Evolutionary conservation across 495 filamentous ascomycete genomes (phyloP).

Genomic region (Penicillium pulvis): DNA sequence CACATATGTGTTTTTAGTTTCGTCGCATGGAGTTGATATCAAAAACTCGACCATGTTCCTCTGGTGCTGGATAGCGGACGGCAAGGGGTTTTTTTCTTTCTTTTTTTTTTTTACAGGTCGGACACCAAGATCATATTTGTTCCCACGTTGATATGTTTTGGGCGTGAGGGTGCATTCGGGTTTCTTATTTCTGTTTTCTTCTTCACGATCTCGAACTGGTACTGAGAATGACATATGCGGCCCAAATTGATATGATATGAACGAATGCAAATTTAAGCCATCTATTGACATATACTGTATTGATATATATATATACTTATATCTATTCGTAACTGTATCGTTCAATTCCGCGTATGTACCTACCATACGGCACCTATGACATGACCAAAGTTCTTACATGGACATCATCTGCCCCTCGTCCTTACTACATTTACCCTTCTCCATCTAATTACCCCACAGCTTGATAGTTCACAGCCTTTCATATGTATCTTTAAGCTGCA

Average conservation of each 20-base stretch:
- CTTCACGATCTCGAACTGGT: constrained; percentile 12
- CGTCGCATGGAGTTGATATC: background rate
- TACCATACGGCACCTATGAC: too few relatives aligned
- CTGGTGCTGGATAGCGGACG: background rate
- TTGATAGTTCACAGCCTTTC: background rate
- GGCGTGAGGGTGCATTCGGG: background rate
- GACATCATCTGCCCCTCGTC: background rate
- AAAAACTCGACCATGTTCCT: constrained; percentile 2
- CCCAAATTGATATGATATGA: constrained; percentile 18
- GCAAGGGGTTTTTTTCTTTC: background rate
- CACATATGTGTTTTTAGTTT: constrained; percentile 12
- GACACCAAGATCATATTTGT: background rate
- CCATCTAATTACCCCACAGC: background rate
- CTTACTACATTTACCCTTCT: background rate
- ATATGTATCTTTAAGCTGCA: constrained; percentile 3
- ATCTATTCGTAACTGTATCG: background rate
- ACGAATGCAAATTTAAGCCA: background rate
- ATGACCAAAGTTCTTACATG: too few relatives aligned
- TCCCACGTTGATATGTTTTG: background rate
- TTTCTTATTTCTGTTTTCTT: background rate
- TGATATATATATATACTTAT: background rate
- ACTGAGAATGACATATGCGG: constrained; percentile 10
- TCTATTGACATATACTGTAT: background rate
- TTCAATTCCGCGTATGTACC: too few relatives aligned
- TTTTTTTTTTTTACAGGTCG: background rate